Conservation (phyloP, 495 filamentous ascomycete species). For the Penicillium nucicola region DNA sequence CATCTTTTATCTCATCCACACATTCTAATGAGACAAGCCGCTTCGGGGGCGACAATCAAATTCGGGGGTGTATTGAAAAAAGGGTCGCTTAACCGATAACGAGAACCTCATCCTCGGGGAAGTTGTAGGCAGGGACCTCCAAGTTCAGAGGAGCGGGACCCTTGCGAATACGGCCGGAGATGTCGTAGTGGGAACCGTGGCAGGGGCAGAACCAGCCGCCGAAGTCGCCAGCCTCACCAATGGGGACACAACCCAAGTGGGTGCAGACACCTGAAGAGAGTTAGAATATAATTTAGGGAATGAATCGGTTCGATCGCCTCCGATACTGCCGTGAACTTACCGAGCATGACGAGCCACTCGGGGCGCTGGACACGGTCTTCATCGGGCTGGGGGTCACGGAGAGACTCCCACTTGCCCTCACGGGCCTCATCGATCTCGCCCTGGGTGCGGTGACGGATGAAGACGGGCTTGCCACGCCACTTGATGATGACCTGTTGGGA, state of each 20-base stretch:
- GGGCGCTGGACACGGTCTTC: conserved; percentile 93
- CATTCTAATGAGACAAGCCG: conserved; percentile 20
- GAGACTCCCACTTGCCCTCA: conserved; percentile 64
- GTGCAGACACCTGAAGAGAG: conserved; percentile 83
- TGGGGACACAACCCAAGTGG: conserved; percentile 97
- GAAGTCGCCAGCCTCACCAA: conserved; percentile 96
- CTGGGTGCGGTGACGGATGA: conserved; percentile 96
- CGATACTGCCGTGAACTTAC: conserved; percentile 49
- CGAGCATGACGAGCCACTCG: conserved; percentile 99
- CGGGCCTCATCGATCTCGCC: conserved; percentile 85
- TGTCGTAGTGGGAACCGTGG: conserved; percentile 99
- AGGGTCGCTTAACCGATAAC: conserved; percentile 65
- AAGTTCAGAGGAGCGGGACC: conserved; percentile 96
- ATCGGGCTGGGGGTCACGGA: conserved; percentile 91
- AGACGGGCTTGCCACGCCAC: conserved; percentile 99
- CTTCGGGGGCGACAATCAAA: conserved; percentile 1
- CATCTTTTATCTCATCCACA: conserved; percentile 12
- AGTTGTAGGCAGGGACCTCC: conserved; percentile 87
- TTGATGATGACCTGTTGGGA: conserved; percentile 87
- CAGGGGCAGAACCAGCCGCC: conserved; percentile 99
- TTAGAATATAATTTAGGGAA: conserved; percentile 5
- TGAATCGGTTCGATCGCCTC: too few species aligned
- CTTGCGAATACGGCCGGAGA: conserved; percentile 93
- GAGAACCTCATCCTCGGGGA: conserved; percentile 74
- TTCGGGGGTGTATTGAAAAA: conserved; percentile 8